These are phyloP conservation scores for Cyclospora cayetanensis DNA, from an alignment of 169 alveolate species.

Conservation along the genomic window DNA sequence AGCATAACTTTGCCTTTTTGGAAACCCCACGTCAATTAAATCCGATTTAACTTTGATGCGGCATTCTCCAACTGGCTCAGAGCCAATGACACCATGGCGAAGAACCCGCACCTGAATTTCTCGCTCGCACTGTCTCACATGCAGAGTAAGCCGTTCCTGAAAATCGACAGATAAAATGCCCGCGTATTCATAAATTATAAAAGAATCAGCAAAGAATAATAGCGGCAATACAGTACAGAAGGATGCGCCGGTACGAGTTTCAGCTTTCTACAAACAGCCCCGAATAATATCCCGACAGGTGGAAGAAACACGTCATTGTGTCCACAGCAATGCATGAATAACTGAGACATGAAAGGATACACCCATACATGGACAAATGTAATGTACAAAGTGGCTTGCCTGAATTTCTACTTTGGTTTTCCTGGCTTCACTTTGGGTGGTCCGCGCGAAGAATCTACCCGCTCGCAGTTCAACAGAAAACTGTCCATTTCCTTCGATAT, in stretches of 20 bases:
- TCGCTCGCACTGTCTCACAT: constrained; percentile 55
- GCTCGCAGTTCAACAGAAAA: constrained; percentile 76
- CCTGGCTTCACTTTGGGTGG: constrained; percentile 36
- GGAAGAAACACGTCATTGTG: no score
- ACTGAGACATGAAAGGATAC: neutral
- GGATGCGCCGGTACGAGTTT: neutral
- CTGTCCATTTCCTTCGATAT: constrained; percentile 57
- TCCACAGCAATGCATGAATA: no score
- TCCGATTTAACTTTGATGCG: constrained; percentile 13
- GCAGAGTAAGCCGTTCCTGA: constrained; percentile 65
- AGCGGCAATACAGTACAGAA: neutral
- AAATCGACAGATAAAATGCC: neutral
- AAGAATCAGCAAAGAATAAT: neutral
- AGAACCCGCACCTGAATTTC: neutral
- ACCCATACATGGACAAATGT: neutral
- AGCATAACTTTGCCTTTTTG: constrained; percentile 44
- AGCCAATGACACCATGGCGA: neutral
- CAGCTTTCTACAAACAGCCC: neutral
- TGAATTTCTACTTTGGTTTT: constrained; percentile 45
- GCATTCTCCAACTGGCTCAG: constrained; percentile 15
- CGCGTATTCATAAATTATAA: no score
- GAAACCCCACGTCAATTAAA: constrained; percentile 45
- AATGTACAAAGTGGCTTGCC: neutral
- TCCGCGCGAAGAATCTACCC: constrained; percentile 74
- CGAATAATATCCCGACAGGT: no score